A percentile compares a stretch with the other conserved stretches of the same genome.
phyloP scores from a whole-genome alignment of 2,329 filamentous ascomycete species.

The Venturia nashicola region DNA sequence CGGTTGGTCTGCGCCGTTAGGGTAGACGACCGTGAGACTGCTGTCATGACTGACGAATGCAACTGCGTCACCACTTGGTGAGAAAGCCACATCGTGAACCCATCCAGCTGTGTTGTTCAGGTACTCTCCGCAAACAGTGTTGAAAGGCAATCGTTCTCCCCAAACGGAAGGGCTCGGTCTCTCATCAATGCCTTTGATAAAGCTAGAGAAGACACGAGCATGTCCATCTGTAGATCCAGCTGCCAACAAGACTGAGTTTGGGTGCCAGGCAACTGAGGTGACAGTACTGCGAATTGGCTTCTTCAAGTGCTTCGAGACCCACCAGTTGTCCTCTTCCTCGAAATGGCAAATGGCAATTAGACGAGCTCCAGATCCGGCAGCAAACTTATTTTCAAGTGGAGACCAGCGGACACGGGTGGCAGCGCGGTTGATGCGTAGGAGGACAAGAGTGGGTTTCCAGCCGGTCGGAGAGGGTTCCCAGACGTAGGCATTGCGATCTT shows the following conservation, averaged over 20 bases:
- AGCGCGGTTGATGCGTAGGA: slow-evolving; percentile 91
- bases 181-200: slow-evolving; percentile 88
- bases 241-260: slow-evolving; percentile 88
- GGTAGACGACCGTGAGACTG: slow-evolving; percentile 93
- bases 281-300: slow-evolving; percentile 97
- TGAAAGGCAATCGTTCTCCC: slow-evolving; percentile 94
- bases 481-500: slow-evolving; percentile 93
- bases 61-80: slow-evolving; percentile 80
- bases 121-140: slow-evolving; percentile 94
- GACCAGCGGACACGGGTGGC: slow-evolving; percentile 97
- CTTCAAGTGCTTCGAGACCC: slow-evolving; percentile 98
- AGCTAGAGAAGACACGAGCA: slow-evolving; percentile 85
- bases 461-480: slow-evolving; percentile 90
- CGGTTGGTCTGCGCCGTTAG: slow-evolving; percentile 77
- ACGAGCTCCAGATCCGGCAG: slow-evolving; percentile 88
- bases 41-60: slow-evolving; percentile 93
- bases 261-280: slow-evolving; percentile 90
- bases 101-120: slow-evolving; percentile 93
- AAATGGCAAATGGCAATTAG: slow-evolving; percentile 98
- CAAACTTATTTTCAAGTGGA: slow-evolving; percentile 92
- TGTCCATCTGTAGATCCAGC: slow-evolving; percentile 97
- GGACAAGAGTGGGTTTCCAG: slow-evolving; percentile 93
- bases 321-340: slow-evolving; percentile 99
- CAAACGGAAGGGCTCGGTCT: slow-evolving; percentile 78
- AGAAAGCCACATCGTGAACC: slow-evolving; percentile 90